phyloP scores from a whole-genome alignment of 805 yeast genomes.

The Wickerhamiella kurtzmanii region DNA sequence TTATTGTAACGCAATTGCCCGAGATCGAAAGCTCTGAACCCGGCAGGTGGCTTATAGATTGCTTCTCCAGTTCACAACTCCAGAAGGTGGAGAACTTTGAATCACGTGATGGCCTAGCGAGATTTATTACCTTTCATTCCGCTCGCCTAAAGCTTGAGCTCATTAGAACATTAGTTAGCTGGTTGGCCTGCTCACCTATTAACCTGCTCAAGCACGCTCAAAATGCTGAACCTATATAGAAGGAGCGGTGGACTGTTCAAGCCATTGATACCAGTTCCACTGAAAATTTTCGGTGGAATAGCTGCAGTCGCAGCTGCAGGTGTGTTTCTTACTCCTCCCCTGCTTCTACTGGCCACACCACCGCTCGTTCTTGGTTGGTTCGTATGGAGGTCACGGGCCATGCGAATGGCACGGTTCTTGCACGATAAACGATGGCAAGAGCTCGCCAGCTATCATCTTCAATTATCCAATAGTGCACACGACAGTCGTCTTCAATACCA shows the following conservation, averaged over 20 bases:
- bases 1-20: no score
- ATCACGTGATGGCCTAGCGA: no score
- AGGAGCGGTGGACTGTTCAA: conserved; percentile 5
- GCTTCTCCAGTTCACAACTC: no score
- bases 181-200: no score
- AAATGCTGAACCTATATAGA: conserved; percentile 3
- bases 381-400: conserved; percentile 3
- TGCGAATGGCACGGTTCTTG: conserved; percentile 4
- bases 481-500: not conserved
- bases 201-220: no score
- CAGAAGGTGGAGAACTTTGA: no score
- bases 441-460: conserved; percentile 11
- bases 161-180: no score
- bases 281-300: conserved; percentile 9
- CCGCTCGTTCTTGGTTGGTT: conserved; percentile 11
- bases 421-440: conserved; percentile 13
- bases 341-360: conserved; percentile 10
- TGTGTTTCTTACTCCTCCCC: conserved; percentile 13
- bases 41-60: no score
- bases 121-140: no score
- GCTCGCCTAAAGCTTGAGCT: no score
- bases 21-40: no score
- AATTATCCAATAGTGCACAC: not conserved
- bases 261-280: conserved; percentile 8
- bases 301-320: conserved; percentile 12